Conservation (phyloP, 768 basidiomycete genomes). For the Macrolepiota albuminosa region DNA sequence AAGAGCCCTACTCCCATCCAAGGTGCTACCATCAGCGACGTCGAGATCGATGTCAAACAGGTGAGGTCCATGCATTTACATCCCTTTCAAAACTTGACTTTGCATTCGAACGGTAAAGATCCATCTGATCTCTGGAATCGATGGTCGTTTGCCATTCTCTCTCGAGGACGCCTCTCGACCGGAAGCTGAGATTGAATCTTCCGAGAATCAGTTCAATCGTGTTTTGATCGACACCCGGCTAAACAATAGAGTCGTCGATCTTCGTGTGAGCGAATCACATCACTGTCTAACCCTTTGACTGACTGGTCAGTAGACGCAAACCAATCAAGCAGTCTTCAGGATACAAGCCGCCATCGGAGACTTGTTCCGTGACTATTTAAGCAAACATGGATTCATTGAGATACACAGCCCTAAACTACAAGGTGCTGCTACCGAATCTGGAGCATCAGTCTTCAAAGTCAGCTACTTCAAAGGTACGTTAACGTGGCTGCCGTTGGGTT, state of each 20-base stretch:
- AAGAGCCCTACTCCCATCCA: slow-evolving; percentile 84
- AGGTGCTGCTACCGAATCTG: slow-evolving; percentile 94
- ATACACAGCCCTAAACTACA: slow-evolving; percentile 98
- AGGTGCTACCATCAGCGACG: slow-evolving; percentile 81
- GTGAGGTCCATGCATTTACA: slow-evolving; percentile 34
- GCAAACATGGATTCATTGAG: slow-evolving; percentile 75
- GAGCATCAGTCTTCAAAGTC: slow-evolving; percentile 97
- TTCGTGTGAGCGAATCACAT: slow-evolving; percentile 56
- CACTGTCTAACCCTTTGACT: neutral
- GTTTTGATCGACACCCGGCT: slow-evolving; percentile 92
- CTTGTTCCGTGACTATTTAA: slow-evolving; percentile 82
- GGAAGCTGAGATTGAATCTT: slow-evolving; percentile 60
- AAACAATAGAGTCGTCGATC: slow-evolving; percentile 90
- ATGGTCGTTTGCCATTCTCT: slow-evolving; percentile 82
- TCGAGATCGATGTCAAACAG: slow-evolving; percentile 82
- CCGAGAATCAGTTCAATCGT: slow-evolving; percentile 62
- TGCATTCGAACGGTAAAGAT: slow-evolving; percentile 41
- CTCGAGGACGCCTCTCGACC: slow-evolving; percentile 89
- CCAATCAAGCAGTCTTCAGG: slow-evolving; percentile 94
- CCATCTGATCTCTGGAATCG: slow-evolving; percentile 74
- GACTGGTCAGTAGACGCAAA: slow-evolving; percentile 60
- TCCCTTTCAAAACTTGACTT: neutral
- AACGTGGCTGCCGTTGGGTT: neutral
- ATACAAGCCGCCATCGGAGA: slow-evolving; percentile 86
- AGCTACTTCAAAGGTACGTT: slow-evolving; percentile 87